Evolutionary conservation across 2,329 filamentous ascomycete genomes (phyloP), one percentile per base, ranked within the genome.

Genomic region (Phialophora tarda): DNA sequence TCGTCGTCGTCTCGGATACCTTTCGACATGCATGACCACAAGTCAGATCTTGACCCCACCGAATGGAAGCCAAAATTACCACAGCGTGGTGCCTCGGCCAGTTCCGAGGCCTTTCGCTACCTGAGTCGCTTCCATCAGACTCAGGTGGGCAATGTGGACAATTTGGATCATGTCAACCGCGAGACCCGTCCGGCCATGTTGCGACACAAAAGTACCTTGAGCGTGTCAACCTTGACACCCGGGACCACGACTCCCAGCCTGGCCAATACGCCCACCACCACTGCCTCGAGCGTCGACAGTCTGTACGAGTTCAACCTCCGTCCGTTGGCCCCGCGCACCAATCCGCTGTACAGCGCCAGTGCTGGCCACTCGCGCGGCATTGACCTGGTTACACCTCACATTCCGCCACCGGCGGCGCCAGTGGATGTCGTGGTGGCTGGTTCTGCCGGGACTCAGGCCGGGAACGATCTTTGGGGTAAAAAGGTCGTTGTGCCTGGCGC

Each of bases 41-140:
- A 76, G 61, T 74, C 79, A 70, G 81, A 82, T 81, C 78, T 80
- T 67, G 81, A 82, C 74, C 81, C 81, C 60, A 80, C 80, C 58
- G 80, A 82, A 76, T 82, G 81, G 81, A 82, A 82, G 75, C 81
- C 81, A 24, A 77, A 80, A 74, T 77, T 79, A 80, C 66, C 64
- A 41, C 69, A 63, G 63, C 69, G 71, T 48, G 58, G 60, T 17
- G 60, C 60, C 32, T 62, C 60, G 24, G 6, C 74, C 7, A 73
- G 74, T 26, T 80, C 77, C 59, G 80, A 82, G 41, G 80, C 81
- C 26, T 82, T 78, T 75, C 72, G 73, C 41, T 82, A 80, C 65
- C 75, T 82, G 30, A 78, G 79, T 38, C 76, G 78, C 58, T 82
- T 82, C 73, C 79, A 82, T 71, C 68, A 69, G 50, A 63, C 63